phyloP scores from a whole-genome alignment of 139 green algal species.

The Chlorella sp. region DNA sequence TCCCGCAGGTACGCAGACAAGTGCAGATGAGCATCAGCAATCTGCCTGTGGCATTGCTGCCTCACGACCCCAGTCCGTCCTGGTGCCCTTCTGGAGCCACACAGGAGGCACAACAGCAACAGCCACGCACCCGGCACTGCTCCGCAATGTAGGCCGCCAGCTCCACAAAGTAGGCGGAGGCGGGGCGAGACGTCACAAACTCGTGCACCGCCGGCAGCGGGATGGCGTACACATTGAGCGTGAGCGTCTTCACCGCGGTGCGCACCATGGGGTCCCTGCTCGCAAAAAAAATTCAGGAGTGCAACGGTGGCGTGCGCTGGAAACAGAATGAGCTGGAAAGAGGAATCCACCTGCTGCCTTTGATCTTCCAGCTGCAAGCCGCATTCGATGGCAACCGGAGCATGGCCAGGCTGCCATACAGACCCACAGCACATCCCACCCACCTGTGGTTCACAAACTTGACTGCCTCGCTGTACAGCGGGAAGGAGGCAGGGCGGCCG shows the following conservation, averaged over 20 bases:
- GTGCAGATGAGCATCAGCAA: too few relatives aligned
- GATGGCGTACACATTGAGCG: slow-evolving; percentile 95
- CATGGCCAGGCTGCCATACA: too few relatives aligned
- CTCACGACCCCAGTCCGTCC: too few relatives aligned
- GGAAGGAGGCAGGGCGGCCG: slow-evolving; percentile 65
- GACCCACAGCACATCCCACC: background rate
- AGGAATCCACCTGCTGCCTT: background rate
- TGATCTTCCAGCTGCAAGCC: too few relatives aligned
- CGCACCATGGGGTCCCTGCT: slow-evolving; percentile 93
- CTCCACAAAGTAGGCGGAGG: slow-evolving; percentile 72
- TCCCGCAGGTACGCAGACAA: too few relatives aligned
- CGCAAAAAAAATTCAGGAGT: too few relatives aligned
- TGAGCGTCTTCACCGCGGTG: slow-evolving; percentile 95
- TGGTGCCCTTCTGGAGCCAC: too few relatives aligned
- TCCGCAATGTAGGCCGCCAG: slow-evolving; percentile 74
- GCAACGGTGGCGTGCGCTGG: too few relatives aligned
- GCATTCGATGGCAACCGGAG: too few relatives aligned
- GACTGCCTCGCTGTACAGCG: slow-evolving; percentile 93
- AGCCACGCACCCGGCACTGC: slow-evolving; percentile 73
- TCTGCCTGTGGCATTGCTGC: too few relatives aligned
- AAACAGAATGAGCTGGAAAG: background rate
- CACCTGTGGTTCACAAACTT: slow-evolving; percentile 90
- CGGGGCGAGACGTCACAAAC: slow-evolving; percentile 70
- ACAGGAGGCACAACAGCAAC: background rate
- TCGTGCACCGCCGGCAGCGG: slow-evolving; percentile 69